phyloP scores from a whole-genome alignment of 2,329 filamentous ascomycete species.

The Macrophomina pseudophaseolina region DNA sequence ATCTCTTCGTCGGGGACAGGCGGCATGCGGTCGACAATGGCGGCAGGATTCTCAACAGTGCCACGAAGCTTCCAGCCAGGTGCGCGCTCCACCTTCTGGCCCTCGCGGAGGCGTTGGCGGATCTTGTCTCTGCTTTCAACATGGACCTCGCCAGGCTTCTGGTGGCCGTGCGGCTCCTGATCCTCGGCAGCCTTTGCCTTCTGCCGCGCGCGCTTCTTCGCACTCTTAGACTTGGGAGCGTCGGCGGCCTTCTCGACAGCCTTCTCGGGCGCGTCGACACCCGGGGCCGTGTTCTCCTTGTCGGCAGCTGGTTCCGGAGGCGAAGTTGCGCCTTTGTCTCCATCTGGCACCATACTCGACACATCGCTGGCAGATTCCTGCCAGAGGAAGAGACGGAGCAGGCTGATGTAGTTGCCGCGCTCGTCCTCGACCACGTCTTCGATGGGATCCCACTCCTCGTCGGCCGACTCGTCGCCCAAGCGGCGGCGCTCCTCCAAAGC shows the following conservation, averaged over 20 bases:
- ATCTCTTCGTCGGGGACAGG: slow-evolving; percentile 52
- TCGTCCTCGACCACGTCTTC: slow-evolving; percentile 55
- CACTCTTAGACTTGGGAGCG: slow-evolving; percentile 30
- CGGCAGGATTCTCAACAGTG: slow-evolving; percentile 38
- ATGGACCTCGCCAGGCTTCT: slow-evolving; percentile 44
- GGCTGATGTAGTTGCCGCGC: slow-evolving; percentile 50
- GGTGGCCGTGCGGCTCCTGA: slow-evolving; percentile 29
- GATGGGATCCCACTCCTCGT: slow-evolving; percentile 56
- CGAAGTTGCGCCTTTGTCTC: slow-evolving; percentile 30
- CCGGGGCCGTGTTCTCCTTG: neutral
- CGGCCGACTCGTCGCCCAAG: slow-evolving; percentile 40
- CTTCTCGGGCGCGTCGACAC: neutral
- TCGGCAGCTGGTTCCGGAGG: slow-evolving; percentile 32
- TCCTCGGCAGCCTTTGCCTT: slow-evolving; percentile 35
- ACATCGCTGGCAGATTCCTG: slow-evolving; percentile 32
- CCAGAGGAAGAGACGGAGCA: slow-evolving; percentile 55
- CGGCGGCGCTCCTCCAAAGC: slow-evolving; percentile 49
- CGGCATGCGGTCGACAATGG: slow-evolving; percentile 41
- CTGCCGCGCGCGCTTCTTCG: slow-evolving; percentile 43
- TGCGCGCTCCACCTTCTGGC: slow-evolving; percentile 43
- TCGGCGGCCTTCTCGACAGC: neutral
- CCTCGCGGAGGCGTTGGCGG: slow-evolving; percentile 47
- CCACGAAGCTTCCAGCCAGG: slow-evolving; percentile 43
- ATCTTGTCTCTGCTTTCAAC: slow-evolving; percentile 52
- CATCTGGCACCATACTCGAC: slow-evolving; percentile 1